Evolutionary conservation across 2,329 filamentous ascomycete genomes (phyloP).

Genomic region (Xylaria sp.): DNA sequence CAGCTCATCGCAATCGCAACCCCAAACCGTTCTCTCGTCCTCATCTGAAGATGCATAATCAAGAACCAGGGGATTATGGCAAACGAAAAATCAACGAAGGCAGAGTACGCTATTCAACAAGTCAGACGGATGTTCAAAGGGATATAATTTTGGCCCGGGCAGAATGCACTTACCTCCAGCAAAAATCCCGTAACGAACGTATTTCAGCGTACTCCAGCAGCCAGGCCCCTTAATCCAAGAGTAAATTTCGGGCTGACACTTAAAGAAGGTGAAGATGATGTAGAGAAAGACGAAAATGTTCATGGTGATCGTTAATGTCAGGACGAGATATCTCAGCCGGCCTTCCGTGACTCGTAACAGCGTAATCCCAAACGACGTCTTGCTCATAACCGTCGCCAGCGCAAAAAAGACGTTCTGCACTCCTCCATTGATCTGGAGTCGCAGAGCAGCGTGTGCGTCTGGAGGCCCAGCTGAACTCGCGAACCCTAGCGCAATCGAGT

Average conservation of each 20-base stretch:
- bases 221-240: constrained; percentile 23
- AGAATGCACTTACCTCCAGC: constrained; percentile 15
- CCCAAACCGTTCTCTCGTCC: constrained; percentile 34
- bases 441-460: constrained; percentile 6
- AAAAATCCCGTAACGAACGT: constrained; percentile 27
- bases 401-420: constrained; percentile 28
- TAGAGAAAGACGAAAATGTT: constrained; percentile 27
- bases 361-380: constrained; percentile 30
- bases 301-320: constrained; percentile 20
- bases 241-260: constrained; percentile 25
- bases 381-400: constrained; percentile 25
- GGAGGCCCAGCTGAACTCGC: constrained; percentile 20
- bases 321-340: constrained; percentile 14
- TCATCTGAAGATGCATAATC: constrained; percentile 36
- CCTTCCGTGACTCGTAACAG: constrained; percentile 25
- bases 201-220: constrained; percentile 26
- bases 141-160: background rate
- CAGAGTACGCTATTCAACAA: constrained; percentile 27
- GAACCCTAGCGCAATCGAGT: constrained; percentile 25
- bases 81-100: constrained; percentile 33
- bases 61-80: constrained; percentile 37
- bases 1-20: constrained; percentile 37
- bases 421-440: constrained; percentile 27
- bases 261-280: constrained; percentile 28
- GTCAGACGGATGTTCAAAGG: constrained; percentile 3